A percentile compares a stretch with the other conserved stretches of the same genome.
These are phyloP conservation scores for Anthoceros angustus DNA, from an alignment of 225 moss, liverwort and hornwort species.

Conservation along the genomic window DNA sequence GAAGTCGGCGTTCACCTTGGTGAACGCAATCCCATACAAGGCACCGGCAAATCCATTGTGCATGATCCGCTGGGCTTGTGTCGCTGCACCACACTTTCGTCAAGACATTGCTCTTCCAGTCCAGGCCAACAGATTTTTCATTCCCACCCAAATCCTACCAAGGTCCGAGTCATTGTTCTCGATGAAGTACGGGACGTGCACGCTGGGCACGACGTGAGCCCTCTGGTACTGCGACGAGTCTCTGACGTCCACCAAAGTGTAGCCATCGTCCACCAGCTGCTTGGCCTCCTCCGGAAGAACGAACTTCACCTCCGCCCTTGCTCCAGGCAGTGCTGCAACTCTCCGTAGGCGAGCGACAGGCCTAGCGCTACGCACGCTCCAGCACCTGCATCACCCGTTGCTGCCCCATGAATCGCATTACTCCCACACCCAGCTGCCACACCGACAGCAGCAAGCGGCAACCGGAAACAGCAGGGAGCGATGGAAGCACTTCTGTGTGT, in stretches of 20 bases:
- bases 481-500: no score
- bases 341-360: background rate
- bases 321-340: constrained; percentile 6
- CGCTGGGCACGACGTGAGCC: constrained; percentile 44
- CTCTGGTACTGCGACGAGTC: constrained; percentile 63
- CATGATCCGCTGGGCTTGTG: constrained; percentile 54
- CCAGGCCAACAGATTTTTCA: background rate
- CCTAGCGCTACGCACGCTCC: background rate
- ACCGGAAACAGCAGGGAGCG: no score
- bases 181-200: constrained; percentile 76
- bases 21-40: constrained; percentile 82
- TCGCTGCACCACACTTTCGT: constrained; percentile 21
- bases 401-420: background rate
- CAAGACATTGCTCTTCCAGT: background rate
- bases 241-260: constrained; percentile 60
- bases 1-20: constrained; percentile 60
- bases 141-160: constrained; percentile 13
- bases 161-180: constrained; percentile 53
- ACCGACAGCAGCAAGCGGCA: no score
- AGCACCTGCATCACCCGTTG: constrained; percentile 1
- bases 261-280: constrained; percentile 55
- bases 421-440: no score
- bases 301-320: constrained; percentile 56
- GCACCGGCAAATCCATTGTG: constrained; percentile 67
- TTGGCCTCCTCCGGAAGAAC: constrained; percentile 62